Percentiles rank a stretch among this genome's conserved stretches.
These are phyloP conservation scores for Eremomyces bilateralis DNA, from an alignment of 495 filamentous ascomycete genomes.

Conservation along the genomic window DNA sequence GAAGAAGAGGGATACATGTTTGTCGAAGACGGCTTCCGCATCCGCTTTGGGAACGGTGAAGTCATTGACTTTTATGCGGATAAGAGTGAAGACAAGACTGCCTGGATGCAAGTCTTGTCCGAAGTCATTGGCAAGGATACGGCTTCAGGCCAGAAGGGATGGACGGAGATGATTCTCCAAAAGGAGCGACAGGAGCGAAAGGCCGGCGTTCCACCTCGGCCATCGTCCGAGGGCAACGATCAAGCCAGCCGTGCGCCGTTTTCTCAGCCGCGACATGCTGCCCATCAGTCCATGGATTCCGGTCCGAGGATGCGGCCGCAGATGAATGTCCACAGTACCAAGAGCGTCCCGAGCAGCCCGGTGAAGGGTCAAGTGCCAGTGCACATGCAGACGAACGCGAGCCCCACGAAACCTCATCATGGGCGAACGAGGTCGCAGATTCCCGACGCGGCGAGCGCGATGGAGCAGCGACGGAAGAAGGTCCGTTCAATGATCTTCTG, in stretches of 20 bases:
- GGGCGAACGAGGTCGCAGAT: too few species aligned
- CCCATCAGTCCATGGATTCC: conserved; percentile 1
- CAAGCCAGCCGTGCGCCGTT: conserved; percentile 2
- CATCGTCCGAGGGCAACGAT: conserved; percentile 11
- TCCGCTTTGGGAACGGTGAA: conserved; percentile 93
- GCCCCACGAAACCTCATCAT: background rate
- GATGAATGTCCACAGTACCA: background rate
- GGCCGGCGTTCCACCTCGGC: conserved; percentile 7
- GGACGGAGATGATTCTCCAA: conserved; percentile 69
- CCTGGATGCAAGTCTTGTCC: conserved; percentile 80
- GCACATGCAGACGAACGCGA: background rate
- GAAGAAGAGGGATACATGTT: conserved; percentile 99
- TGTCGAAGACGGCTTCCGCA: conserved; percentile 95
- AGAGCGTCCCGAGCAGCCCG: background rate
- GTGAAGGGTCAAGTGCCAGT: background rate
- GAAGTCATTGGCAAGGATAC: conserved; percentile 59
- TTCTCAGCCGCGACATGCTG: too few species aligned
- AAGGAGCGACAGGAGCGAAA: conserved; percentile 17
- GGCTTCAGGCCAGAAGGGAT: conserved; percentile 27
- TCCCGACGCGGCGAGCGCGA: background rate
- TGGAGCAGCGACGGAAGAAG: conserved; percentile 7
- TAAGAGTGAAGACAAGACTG: conserved; percentile 60
- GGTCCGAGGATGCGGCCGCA: background rate
- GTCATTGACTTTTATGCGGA: conserved; percentile 98
- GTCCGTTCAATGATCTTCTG: conserved; percentile 15